Evolutionary conservation across 306 rosid genomes (phyloP).

Genomic region (Dryas alaskensis): DNA sequence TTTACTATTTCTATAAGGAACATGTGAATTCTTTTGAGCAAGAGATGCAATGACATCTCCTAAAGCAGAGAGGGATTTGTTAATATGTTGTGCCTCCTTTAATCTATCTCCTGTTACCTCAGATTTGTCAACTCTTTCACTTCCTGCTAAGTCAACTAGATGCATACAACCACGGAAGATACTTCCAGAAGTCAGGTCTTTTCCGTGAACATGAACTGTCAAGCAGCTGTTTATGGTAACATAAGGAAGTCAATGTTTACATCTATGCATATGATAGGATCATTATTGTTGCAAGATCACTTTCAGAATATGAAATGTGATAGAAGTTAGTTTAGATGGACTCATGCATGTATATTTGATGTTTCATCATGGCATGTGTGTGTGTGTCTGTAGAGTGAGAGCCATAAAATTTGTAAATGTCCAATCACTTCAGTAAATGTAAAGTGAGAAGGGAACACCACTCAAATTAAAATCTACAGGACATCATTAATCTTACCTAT

Average conservation of each 20-base stretch:
- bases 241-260: constrained; percentile 20
- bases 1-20: constrained; percentile 94
- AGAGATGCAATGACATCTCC: constrained; percentile 97
- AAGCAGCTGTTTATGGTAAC: constrained; percentile 63
- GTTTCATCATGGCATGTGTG: too few species aligned
- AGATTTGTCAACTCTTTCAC: constrained; percentile 94
- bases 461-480: background rate
- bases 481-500: constrained; percentile 46
- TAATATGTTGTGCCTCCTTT: constrained; percentile 96
- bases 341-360: background rate
- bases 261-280: background rate
- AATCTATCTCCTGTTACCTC: constrained; percentile 92
- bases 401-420: too few species aligned
- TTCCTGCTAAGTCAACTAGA: constrained; percentile 96
- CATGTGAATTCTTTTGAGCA: constrained; percentile 78
- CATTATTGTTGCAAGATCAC: background rate
- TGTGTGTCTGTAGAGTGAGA: too few species aligned
- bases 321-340: background rate
- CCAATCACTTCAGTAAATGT: background rate
- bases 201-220: constrained; percentile 96
- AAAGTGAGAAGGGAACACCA: background rate
- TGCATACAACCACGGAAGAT: constrained; percentile 83
- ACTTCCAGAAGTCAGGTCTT: constrained; percentile 61
- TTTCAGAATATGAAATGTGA: background rate
- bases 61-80: constrained; percentile 92